A percentile compares a stretch with the other conserved stretches of the same genome.
Evolutionary conservation across 2,329 filamentous ascomycete genomes (phyloP).

Genomic region (Fusarium chuoi): DNA sequence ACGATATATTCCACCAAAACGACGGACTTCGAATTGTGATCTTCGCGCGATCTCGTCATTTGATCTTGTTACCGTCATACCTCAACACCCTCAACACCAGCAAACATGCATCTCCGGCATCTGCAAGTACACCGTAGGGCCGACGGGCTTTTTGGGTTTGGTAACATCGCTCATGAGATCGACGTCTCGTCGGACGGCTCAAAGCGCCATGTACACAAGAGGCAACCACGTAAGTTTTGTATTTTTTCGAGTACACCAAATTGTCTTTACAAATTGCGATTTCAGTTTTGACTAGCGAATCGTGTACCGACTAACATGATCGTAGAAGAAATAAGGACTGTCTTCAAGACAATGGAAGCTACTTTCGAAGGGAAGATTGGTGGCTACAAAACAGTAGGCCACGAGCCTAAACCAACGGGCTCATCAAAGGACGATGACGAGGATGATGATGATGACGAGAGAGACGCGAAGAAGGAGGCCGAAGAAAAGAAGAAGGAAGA

Average conservation of each 20-base stretch:
- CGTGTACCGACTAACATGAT: constrained; percentile 7
- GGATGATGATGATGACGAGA: constrained; percentile 10
- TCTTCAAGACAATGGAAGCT: constrained; percentile 55
- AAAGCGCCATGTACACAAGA: constrained; percentile 23
- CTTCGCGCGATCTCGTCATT: background rate
- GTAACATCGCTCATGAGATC: constrained; percentile 39
- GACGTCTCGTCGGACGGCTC: constrained; percentile 18
- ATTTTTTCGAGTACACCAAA: background rate
- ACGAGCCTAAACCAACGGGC: constrained; percentile 25
- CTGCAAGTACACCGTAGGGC: constrained; percentile 43
- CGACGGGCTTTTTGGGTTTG: constrained; percentile 44
- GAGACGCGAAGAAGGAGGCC: constrained; percentile 14
- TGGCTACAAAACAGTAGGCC: constrained; percentile 53
- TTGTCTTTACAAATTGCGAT: background rate
- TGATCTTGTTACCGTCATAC: background rate
- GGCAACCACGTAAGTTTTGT: constrained; percentile 25
- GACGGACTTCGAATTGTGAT: background rate
- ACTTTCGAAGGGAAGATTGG: constrained; percentile 57
- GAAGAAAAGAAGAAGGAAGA: constrained; percentile 34
- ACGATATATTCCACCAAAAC: constrained; percentile 27
- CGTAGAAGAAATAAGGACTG: constrained; percentile 49
- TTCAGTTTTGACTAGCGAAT: background rate
- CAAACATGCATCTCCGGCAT: constrained; percentile 47
- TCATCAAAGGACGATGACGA: constrained; percentile 13
- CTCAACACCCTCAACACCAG: background rate